phyloP scores from a whole-genome alignment of 1,284 basidiomycete genomes.

The Cutaneotrichosporon daszewskae region DNA sequence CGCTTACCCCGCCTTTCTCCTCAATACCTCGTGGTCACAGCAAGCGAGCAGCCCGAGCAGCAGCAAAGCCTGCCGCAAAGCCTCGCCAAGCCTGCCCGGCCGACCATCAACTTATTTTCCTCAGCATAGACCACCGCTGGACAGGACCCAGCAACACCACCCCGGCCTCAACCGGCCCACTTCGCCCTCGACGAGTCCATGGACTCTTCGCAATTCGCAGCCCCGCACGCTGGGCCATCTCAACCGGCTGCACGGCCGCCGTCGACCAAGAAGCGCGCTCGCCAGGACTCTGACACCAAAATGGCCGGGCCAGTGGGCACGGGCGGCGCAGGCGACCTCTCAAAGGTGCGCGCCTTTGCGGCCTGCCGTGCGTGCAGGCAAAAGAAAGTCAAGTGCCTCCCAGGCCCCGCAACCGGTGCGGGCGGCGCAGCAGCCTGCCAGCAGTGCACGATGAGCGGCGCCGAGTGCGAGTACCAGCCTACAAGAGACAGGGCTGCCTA shows the following conservation, averaged over 20 bases:
- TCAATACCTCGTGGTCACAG: no score
- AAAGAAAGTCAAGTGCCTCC: constrained; percentile 44
- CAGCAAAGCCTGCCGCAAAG: no score
- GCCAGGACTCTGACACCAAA: neutral
- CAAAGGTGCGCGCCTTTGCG: constrained; percentile 39
- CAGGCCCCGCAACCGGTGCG: constrained; percentile 15
- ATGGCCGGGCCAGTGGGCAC: constrained; percentile 1
- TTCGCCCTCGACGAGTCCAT: no score
- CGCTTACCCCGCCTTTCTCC: no score
- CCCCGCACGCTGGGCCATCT: constrained; percentile 2
- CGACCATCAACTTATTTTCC: no score
- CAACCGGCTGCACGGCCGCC: constrained; percentile 1
- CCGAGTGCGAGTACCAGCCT: constrained; percentile 43
- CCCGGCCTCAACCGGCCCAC: no score
- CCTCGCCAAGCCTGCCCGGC: no score
- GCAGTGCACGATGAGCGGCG: constrained; percentile 33
- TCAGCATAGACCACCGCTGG: no score
- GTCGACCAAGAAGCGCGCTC: neutral
- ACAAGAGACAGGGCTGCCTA: constrained; percentile 44
- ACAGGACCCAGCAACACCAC: no score
- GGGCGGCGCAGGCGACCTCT: constrained; percentile 18
- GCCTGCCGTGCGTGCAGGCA: constrained; percentile 39
- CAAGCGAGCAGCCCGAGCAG: no score
- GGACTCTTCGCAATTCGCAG: no score
- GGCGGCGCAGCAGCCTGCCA: constrained; percentile 27